A percentile compares a stretch with the other conserved stretches of the same genome.
These are phyloP conservation scores for Thecaphora frezii DNA, from an alignment of 1,284 basidiomycete species.

Conservation along the genomic window DNA sequence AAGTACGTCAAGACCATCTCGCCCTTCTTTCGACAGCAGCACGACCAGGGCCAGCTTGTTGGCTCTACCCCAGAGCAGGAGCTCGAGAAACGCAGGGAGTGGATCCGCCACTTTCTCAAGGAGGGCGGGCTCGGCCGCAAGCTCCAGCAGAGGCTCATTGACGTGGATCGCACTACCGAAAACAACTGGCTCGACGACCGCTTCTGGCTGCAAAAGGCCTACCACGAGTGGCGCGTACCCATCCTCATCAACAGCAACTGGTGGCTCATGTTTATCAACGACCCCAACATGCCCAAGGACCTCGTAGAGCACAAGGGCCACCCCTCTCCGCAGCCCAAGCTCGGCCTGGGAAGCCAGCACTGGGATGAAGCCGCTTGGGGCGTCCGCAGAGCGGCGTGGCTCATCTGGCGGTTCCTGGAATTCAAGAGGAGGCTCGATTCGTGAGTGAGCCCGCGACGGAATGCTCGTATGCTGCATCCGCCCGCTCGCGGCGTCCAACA, in stretches of 20 bases:
- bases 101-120: slow-evolving; percentile 72
- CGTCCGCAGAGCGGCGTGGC: slow-evolving; percentile 79
- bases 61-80: slow-evolving; percentile 66
- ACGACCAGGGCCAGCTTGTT: slow-evolving; percentile 64
- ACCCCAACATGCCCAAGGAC: slow-evolving; percentile 61
- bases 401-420: slow-evolving; percentile 73
- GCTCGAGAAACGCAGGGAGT: slow-evolving; percentile 67
- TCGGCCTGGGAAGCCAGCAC: slow-evolving; percentile 31
- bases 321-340: slow-evolving; percentile 43
- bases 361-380: slow-evolving; percentile 70
- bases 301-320: slow-evolving; percentile 44
- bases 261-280: slow-evolving; percentile 82
- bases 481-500: too few species aligned
- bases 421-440: slow-evolving; percentile 73
- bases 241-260: slow-evolving; percentile 91
- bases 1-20: slow-evolving; percentile 78
- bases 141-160: slow-evolving; percentile 79
- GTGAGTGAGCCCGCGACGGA: too few species aligned
- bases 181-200: slow-evolving; percentile 95
- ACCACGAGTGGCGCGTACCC: slow-evolving; percentile 85
- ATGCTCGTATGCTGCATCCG: too few species aligned
- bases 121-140: slow-evolving; percentile 68
- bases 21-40: slow-evolving; percentile 70
- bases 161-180: slow-evolving; percentile 80
- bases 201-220: slow-evolving; percentile 86